A percentile compares a stretch with the other conserved stretches of the same genome.
phyloP scores from a whole-genome alignment of 139 green algal species.

The Raphidocelis subcapitata region DNA sequence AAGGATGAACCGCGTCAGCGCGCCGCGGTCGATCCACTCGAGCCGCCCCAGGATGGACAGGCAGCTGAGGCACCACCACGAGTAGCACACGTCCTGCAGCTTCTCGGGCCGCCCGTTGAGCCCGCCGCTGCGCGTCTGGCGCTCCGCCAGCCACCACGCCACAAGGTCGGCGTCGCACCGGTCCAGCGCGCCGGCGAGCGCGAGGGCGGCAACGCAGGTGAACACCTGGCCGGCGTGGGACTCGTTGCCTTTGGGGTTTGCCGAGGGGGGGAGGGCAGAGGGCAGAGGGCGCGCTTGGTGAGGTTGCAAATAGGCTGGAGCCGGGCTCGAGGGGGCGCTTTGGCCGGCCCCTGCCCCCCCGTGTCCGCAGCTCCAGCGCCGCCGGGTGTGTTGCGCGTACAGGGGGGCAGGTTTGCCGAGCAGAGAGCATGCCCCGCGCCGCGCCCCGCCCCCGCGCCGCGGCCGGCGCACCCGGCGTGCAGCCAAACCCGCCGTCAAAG shows the following conservation, averaged over 20 bases:
- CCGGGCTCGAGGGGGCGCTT: too few relatives aligned
- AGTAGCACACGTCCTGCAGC: slow-evolving; percentile 95
- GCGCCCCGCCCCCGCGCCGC: too few relatives aligned
- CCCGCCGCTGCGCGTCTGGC: slow-evolving; percentile 87
- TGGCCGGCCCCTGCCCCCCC: too few relatives aligned
- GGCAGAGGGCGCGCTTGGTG: too few relatives aligned
- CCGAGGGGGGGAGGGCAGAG: too few relatives aligned
- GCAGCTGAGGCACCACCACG: slow-evolving; percentile 96
- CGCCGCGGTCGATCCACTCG: slow-evolving; percentile 91
- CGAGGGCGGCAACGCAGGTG: slow-evolving; percentile 88
- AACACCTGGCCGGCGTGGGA: slow-evolving; percentile 90
- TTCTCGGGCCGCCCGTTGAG: slow-evolving; percentile 96
- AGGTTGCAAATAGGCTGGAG: too few relatives aligned
- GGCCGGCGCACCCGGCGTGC: slow-evolving; percentile 66
- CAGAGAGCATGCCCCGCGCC: too few relatives aligned
- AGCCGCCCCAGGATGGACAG: slow-evolving; percentile 85
- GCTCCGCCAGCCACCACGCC: slow-evolving; percentile 93
- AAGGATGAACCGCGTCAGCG: slow-evolving; percentile 85
- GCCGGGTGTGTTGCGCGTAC: too few relatives aligned
- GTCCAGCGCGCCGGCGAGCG: slow-evolving; percentile 75
- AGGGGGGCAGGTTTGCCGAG: too few relatives aligned
- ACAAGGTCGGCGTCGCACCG: slow-evolving; percentile 85
- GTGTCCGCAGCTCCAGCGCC: too few relatives aligned
- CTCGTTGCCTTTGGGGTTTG: slow-evolving; percentile 72
- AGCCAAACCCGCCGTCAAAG: slow-evolving; percentile 98